Conservation (phyloP, 2,329 filamentous ascomycete species). For the Kalaharituber pfeilii region DNA sequence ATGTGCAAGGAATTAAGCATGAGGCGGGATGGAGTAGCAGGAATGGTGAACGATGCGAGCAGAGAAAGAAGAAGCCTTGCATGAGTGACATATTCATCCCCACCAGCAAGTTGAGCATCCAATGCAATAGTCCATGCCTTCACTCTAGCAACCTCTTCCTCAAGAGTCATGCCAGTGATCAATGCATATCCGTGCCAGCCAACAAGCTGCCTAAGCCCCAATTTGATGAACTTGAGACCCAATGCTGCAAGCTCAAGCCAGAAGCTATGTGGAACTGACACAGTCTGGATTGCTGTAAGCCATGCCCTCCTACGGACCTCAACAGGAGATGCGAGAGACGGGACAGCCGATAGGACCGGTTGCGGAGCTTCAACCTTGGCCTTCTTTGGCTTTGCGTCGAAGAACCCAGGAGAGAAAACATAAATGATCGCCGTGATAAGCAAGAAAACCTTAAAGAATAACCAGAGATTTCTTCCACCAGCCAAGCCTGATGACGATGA, state of each 20-base stretch:
- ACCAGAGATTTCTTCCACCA: constrained; percentile 21
- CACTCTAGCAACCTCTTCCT: constrained; percentile 69
- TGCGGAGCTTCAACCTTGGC: constrained; percentile 5
- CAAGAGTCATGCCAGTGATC: constrained; percentile 61
- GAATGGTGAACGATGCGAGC: constrained; percentile 72
- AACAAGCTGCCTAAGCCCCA: constrained; percentile 59
- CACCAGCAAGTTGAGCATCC: constrained; percentile 80
- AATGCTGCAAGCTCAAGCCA: constrained; percentile 70
- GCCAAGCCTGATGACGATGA: constrained; percentile 33
- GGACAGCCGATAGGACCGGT: constrained; percentile 32
- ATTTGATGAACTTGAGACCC: constrained; percentile 61
- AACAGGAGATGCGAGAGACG: constrained; percentile 63
- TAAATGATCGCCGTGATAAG: constrained; percentile 17
- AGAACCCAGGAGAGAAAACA: constrained; percentile 21
- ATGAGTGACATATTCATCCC: constrained; percentile 76
- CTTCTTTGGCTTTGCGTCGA: constrained; percentile 26
- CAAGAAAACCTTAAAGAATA: constrained; percentile 16
- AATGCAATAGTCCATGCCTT: constrained; percentile 89
- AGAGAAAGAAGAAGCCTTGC: constrained; percentile 71
- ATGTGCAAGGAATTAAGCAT: constrained; percentile 90
- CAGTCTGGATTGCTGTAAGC: constrained; percentile 81
- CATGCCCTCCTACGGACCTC: constrained; percentile 75
- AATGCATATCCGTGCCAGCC: constrained; percentile 61
- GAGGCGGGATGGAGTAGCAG: constrained; percentile 60
- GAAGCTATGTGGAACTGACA: constrained; percentile 83